phyloP scores from a whole-genome alignment of 352 stramenopile species.

The Globisporangium solare region DNA sequence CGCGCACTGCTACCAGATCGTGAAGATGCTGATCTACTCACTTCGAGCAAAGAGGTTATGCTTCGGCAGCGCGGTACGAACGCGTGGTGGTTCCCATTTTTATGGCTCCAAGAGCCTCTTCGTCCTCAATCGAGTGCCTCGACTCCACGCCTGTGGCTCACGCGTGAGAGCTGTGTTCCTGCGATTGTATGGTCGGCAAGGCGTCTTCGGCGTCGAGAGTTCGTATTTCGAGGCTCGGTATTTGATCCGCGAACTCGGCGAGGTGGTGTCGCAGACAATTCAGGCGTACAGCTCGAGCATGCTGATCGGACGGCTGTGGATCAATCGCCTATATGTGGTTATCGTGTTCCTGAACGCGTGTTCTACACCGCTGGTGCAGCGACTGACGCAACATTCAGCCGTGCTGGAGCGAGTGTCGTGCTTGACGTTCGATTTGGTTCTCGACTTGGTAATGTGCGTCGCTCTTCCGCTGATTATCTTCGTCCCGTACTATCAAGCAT shows the following conservation, averaged over 20 bases:
- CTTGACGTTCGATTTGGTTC: conserved; percentile 12
- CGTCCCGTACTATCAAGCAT: conserved; percentile 3
- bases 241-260: conserved; percentile 13
- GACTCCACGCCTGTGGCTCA: background rate
- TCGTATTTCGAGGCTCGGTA: conserved; percentile 19
- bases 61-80: too few species aligned
- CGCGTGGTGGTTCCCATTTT: too few species aligned
- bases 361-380: conserved; percentile 20
- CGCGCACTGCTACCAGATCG: too few species aligned
- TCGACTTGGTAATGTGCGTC: conserved; percentile 14
- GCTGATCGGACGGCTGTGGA: conserved; percentile 12
- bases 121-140: background rate
- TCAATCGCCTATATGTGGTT: conserved; percentile 21
- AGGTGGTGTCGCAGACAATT: conserved; percentile 21
- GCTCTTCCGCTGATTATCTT: conserved; percentile 17
- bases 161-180: background rate
- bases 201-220: conserved; percentile 12
- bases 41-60: too few species aligned
- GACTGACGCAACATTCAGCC: conserved; percentile 13
- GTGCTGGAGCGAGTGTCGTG: conserved; percentile 18
- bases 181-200: background rate
- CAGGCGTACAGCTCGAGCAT: conserved; percentile 17
- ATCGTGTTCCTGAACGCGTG: conserved; percentile 19
- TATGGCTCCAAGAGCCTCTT: too few species aligned
- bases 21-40: too few species aligned